These are phyloP conservation scores for Cercospora sp. DNA, from an alignment of 2,329 filamentous ascomycete genomes.

Conservation along the genomic window DNA sequence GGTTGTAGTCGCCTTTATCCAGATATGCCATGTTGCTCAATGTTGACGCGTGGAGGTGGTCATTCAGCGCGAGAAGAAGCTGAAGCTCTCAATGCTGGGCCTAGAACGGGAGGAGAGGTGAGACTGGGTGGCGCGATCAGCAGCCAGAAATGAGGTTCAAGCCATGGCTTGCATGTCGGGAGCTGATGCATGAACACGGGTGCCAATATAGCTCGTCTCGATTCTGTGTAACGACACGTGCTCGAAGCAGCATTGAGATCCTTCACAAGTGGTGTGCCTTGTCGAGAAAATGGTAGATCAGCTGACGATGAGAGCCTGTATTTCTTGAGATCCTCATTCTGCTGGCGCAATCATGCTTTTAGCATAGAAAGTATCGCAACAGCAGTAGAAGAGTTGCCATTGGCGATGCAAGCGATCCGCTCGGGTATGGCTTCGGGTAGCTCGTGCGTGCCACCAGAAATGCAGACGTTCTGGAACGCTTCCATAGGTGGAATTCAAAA, in stretches of 20 bases:
- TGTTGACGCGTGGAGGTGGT: neutral
- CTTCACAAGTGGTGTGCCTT: neutral
- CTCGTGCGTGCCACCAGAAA: neutral
- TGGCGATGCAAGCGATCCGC: neutral
- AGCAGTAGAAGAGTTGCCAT: neutral
- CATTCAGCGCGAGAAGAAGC: neutral
- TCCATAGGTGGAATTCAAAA: neutral
- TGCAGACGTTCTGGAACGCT: neutral
- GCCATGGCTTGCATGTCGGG: neutral
- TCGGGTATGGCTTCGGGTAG: neutral
- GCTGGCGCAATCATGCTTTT: neutral
- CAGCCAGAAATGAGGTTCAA: neutral
- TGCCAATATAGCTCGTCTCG: neutral
- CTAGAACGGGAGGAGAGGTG: neutral
- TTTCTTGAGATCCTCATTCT: neutral
- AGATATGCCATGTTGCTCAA: neutral
- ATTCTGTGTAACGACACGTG: neutral
- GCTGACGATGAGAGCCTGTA: neutral
- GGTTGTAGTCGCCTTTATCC: neutral
- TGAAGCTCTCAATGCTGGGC: neutral
- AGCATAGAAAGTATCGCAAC: neutral
- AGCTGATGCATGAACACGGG: neutral
- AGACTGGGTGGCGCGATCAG: neutral
- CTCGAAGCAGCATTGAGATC: no score
- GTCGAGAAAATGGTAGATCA: neutral